Conservation (phyloP, 192 early-diverging fungal genomes). For the Mortierella hygrophila region DNA sequence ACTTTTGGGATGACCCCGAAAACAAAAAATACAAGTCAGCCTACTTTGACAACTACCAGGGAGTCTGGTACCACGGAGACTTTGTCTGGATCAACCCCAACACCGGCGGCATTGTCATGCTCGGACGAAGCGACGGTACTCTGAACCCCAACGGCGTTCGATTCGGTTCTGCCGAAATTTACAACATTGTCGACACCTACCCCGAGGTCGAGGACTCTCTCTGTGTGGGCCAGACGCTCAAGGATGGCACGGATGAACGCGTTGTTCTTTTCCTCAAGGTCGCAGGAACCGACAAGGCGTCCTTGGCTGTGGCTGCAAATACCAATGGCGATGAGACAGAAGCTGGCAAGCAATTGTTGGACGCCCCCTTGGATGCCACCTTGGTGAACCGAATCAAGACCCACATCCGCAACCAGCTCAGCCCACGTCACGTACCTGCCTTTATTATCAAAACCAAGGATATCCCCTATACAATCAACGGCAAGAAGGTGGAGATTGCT, state of each 20-base stretch:
- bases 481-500: slow-evolving; percentile 98
- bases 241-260: slow-evolving; percentile 84
- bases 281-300: slow-evolving; percentile 69
- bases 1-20: slow-evolving; percentile 86
- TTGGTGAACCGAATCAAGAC: slow-evolving; percentile 79
- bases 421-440: slow-evolving; percentile 93
- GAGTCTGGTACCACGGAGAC: slow-evolving; percentile 98
- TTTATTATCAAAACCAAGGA: slow-evolving; percentile 82
- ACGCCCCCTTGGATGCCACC: slow-evolving; percentile 66
- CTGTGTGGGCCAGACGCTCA: slow-evolving; percentile 89
- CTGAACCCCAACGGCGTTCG: slow-evolving; percentile 94
- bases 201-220: slow-evolving; percentile 87
- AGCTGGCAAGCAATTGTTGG: not conserved
- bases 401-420: slow-evolving; percentile 87
- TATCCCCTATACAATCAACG: slow-evolving; percentile 96
- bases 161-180: slow-evolving; percentile 95
- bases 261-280: slow-evolving; percentile 94
- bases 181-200: slow-evolving; percentile 92
- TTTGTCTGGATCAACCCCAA: slow-evolving; percentile 87
- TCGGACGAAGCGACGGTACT: slow-evolving; percentile 93
- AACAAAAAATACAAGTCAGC: slow-evolving; percentile 84
- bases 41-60: slow-evolving; percentile 88
- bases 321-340: slow-evolving; percentile 56
- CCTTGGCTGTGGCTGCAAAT: slow-evolving; percentile 68
- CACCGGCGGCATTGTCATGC: slow-evolving; percentile 95